Conservation (phyloP, 257 asterid species). For the Perilla frutescens region DNA sequence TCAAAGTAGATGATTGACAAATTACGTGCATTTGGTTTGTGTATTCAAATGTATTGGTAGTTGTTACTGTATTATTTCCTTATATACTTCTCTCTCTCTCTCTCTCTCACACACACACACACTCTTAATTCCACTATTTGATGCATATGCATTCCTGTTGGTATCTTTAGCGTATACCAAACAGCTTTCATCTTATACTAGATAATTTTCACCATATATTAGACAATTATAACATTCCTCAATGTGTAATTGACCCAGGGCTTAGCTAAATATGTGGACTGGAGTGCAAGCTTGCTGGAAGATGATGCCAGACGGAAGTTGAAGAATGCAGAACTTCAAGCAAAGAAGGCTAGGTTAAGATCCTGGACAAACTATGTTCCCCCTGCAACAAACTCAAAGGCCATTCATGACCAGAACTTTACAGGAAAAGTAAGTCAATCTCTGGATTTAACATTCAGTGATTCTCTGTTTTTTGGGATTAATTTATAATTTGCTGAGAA, state of each 20-base stretch:
- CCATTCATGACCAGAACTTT: constrained; percentile 94
- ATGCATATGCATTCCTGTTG: constrained; percentile 10
- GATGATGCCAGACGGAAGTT: constrained; percentile 72
- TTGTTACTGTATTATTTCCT: constrained; percentile 10
- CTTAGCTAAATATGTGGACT: constrained; percentile 81
- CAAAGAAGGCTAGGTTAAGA: constrained; percentile 77
- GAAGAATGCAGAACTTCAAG: constrained; percentile 88
- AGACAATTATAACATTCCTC: constrained; percentile 23
- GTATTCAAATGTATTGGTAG: constrained; percentile 9
- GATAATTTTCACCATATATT: background rate
- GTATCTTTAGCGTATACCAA: background rate
- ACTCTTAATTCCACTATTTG: background rate
- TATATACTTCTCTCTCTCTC: background rate
- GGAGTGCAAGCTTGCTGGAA: constrained; percentile 90
- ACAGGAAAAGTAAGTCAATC: constrained; percentile 72
- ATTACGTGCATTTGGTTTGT: background rate
- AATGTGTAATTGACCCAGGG: constrained; percentile 55
- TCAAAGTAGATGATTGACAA: background rate
- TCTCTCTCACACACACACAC: background rate
- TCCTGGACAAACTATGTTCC: constrained; percentile 90
- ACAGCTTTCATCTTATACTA: background rate
- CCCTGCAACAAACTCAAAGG: constrained; percentile 87
- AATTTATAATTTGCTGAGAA: constrained; percentile 5
- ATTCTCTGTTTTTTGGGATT: constrained; percentile 10
- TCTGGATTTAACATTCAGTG: background rate